Percentiles rank a stretch among this genome's conserved stretches.
phyloP scores from a whole-genome alignment of 805 yeast species.

The Wickerhamiella vanderwaltii region DNA sequence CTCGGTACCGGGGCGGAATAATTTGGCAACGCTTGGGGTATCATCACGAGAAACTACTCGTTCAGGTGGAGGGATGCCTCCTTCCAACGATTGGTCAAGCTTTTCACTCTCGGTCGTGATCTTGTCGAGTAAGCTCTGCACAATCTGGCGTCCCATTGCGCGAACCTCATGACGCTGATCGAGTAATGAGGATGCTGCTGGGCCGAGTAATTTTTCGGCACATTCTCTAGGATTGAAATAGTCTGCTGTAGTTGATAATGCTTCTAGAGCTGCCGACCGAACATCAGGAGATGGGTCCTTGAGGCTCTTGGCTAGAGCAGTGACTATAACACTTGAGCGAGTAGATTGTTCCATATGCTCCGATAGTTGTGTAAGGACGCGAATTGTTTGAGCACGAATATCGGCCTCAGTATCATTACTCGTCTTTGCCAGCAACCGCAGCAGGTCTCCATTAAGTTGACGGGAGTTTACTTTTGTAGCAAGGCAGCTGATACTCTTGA shows the following conservation, averaged over 20 bases:
- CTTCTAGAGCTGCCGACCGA: constrained; percentile 61
- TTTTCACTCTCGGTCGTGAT: constrained; percentile 36
- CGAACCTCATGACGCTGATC: constrained; percentile 65
- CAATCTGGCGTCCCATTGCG: constrained; percentile 53
- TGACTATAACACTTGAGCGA: constrained; percentile 63
- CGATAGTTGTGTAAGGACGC: constrained; percentile 56
- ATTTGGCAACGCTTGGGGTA: constrained; percentile 8
- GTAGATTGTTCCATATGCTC: constrained; percentile 41
- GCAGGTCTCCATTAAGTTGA: constrained; percentile 74
- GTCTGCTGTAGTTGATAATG: constrained; percentile 52
- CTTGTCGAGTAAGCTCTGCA: constrained; percentile 47
- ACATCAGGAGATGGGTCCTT: constrained; percentile 70
- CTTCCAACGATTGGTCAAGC: constrained; percentile 22
- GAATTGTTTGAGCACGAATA: constrained; percentile 64
- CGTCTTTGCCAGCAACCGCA: constrained; percentile 68
- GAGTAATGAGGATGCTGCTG: constrained; percentile 70
- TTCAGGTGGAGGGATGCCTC: constrained; percentile 16
- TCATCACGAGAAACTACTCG: constrained; percentile 7
- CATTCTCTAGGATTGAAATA: constrained; percentile 63
- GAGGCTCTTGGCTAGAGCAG: constrained; percentile 75
- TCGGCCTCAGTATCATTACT: constrained; percentile 68
- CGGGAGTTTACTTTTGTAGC: constrained; percentile 59
- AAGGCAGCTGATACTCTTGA: constrained; percentile 48
- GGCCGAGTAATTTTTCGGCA: constrained; percentile 69
- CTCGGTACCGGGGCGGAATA: background rate